Percentiles rank a stretch among this genome's conserved stretches.
These are phyloP conservation scores for Myriosclerotinia scirpicola DNA, from an alignment of 2,329 filamentous ascomycete species.

Conservation along the genomic window DNA sequence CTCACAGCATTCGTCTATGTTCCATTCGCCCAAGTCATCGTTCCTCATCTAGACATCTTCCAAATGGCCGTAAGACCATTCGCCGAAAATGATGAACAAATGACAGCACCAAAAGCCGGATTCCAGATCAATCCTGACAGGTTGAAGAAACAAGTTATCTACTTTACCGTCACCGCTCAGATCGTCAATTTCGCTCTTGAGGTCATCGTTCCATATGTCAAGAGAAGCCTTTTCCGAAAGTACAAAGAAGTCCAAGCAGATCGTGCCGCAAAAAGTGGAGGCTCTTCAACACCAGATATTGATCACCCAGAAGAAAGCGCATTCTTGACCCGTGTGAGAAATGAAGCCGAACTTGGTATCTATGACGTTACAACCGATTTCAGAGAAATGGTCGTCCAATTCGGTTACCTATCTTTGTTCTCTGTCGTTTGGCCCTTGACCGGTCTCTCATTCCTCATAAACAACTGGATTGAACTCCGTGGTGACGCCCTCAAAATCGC, in stretches of 20 bases:
- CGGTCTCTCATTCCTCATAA: constrained; percentile 81
- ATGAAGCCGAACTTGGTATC: constrained; percentile 75
- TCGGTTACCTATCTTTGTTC: constrained; percentile 84
- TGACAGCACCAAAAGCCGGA: constrained; percentile 54
- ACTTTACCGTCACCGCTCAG: constrained; percentile 92
- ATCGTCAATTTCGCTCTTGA: constrained; percentile 85
- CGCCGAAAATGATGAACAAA: constrained; percentile 70
- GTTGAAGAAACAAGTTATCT: constrained; percentile 88
- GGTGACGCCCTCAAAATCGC: constrained; percentile 95
- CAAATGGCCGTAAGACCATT: constrained; percentile 71
- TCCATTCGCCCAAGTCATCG: constrained; percentile 80
- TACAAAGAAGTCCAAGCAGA: constrained; percentile 71
- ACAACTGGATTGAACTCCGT: constrained; percentile 94
- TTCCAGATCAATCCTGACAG: constrained; percentile 84
- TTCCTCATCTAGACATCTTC: constrained; percentile 85
- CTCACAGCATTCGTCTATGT: constrained; percentile 94
- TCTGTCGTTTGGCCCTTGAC: constrained; percentile 95
- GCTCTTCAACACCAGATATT: constrained; percentile 43
- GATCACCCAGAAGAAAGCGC: constrained; percentile 75
- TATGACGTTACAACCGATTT: constrained; percentile 93
- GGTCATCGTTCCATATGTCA: constrained; percentile 79
- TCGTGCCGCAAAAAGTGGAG: constrained; percentile 56
- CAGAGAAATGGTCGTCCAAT: constrained; percentile 88
- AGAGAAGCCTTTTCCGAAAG: constrained; percentile 74
- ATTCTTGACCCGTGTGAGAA: constrained; percentile 78